Percentiles rank a stretch among this genome's conserved stretches.
These are phyloP conservation scores for Dissophora ornata DNA, from an alignment of 192 early-diverging fungal genomes.

Conservation along the genomic window DNA sequence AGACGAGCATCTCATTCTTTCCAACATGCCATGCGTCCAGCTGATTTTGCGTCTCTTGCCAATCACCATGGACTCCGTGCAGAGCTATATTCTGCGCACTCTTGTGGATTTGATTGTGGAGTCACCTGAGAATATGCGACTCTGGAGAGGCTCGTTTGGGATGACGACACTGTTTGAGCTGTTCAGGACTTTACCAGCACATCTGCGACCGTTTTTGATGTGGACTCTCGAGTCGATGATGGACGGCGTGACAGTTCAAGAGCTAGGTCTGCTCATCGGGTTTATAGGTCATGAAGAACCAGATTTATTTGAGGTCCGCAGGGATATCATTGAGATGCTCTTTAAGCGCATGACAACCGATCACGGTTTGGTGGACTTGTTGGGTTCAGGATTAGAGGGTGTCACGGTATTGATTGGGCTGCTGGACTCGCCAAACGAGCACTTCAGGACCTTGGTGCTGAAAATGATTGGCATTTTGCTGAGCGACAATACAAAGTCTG, in stretches of 20 bases:
- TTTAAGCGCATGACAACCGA: slow-evolving; percentile 57
- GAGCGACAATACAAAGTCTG: slow-evolving; percentile 54
- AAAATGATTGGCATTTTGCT: slow-evolving; percentile 58
- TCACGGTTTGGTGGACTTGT: slow-evolving; percentile 37
- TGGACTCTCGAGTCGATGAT: slow-evolving; percentile 56
- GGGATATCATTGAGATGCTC: slow-evolving; percentile 54
- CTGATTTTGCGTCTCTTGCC: slow-evolving; percentile 46
- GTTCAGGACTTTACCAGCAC: slow-evolving; percentile 37
- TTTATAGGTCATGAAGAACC: slow-evolving; percentile 48
- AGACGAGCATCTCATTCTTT: slow-evolving; percentile 53
- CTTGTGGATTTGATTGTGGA: slow-evolving; percentile 56
- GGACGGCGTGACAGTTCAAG: slow-evolving; percentile 52
- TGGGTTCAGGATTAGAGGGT: slow-evolving; percentile 51
- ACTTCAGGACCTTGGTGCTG: slow-evolving; percentile 48
- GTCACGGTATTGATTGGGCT: slow-evolving; percentile 48
- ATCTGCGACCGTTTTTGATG: slow-evolving; percentile 55
- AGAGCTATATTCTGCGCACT: slow-evolving; percentile 51
- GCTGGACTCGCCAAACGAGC: slow-evolving; percentile 53
- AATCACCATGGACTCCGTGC: slow-evolving; percentile 38
- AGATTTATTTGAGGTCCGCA: slow-evolving; percentile 37
- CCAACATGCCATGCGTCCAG: slow-evolving; percentile 45
- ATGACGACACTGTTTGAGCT: slow-evolving; percentile 53
- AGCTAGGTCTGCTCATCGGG: slow-evolving; percentile 46
- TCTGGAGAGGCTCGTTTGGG: slow-evolving; percentile 42
- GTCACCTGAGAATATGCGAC: slow-evolving; percentile 48